Base-by-base conservation (phyloP, 2,329 filamentous ascomycete genomes). In the Colletotrichum tropicale region DNA sequence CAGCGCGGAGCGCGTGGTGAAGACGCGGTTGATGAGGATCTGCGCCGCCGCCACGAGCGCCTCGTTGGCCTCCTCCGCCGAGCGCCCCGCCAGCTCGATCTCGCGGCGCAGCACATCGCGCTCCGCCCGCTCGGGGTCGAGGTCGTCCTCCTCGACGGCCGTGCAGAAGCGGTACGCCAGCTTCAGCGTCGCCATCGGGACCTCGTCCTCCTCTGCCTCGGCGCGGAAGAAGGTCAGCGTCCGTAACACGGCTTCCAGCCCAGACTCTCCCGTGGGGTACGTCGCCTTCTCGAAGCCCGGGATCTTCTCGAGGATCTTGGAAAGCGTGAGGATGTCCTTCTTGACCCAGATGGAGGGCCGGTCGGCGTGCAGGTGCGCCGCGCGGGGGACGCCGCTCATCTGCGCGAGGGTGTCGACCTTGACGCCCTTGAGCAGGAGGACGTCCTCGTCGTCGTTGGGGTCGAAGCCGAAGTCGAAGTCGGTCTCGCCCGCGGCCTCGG, bases 391-490 rank as follows among this genome's bases (percentile, higher is more conserved):
- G 28, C 36, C 71, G 66, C 65, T 75, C 48, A 75, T 52, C 58
- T 76, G 70, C 10, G 65, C 16, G 32, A 76, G 5, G 3, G 71
- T 70, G 28, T 76, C 74, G 48, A 76, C 70, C 30, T 58, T 75
- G 71, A 74, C 48, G 18, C 71, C 74, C 52, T 65, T 74, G 26
- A 76, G 71, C 21, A 76, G 58, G 21, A 76, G 18, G 56, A 70
- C 71, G 32, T 75, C 74, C 32, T 75, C 73, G 9, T 28, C 52
- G 6, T 65, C 71, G 60, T 75, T 48, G 15, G 74, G 74, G 34
- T 75, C 65, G n/a, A 76, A 61, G 36, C 74, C 74, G 12, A 76
- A 76, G 58, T 76, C 74, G 13, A 76, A 76, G 66, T 75, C 74
- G 1, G 74, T 74, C 24, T 76, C 74, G 48, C 74, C 71, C n/a